Conservation (phyloP, 352 stramenopile genomes). For the Globisporangium alternatum region DNA sequence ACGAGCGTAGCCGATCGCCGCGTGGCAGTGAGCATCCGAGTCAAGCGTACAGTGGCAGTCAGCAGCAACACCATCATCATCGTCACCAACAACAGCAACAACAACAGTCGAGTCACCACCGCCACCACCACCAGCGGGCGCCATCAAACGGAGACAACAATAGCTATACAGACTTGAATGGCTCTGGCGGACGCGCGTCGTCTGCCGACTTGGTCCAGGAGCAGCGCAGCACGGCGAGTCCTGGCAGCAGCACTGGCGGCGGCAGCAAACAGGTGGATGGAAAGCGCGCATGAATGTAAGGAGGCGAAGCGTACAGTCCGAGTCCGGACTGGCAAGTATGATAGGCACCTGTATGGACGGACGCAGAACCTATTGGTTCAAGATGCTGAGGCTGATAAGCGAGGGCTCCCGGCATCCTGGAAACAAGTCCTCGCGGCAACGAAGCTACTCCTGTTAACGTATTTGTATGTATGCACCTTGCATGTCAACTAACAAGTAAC, state of each 20-base stretch:
- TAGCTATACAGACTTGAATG: conserved; percentile 11
- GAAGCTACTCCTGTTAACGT: background rate
- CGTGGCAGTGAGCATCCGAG: background rate
- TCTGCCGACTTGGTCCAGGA: conserved; percentile 2
- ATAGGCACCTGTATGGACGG: background rate
- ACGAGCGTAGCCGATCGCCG: background rate
- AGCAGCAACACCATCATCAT: conserved; percentile 3
- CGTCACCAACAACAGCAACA: conserved; percentile 3
- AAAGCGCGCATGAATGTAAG: background rate
- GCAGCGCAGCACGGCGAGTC: background rate
- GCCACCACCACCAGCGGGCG: conserved; percentile 16
- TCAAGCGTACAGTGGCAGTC: background rate
- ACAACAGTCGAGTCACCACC: background rate
- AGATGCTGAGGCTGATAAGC: background rate
- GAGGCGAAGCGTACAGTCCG: background rate
- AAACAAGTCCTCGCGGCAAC: background rate
- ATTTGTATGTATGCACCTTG: conserved; percentile 3
- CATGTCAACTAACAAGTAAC: background rate
- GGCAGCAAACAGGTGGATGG: background rate
- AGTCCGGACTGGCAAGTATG: background rate
- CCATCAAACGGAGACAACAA: conserved; percentile 11
- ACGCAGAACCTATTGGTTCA: background rate
- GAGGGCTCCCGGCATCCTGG: background rate
- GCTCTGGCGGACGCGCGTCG: conserved; percentile 2
- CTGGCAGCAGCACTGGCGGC: background rate